These are phyloP conservation scores for Myxozyma geophila DNA, from an alignment of 805 yeast genomes.

Conservation along the genomic window DNA sequence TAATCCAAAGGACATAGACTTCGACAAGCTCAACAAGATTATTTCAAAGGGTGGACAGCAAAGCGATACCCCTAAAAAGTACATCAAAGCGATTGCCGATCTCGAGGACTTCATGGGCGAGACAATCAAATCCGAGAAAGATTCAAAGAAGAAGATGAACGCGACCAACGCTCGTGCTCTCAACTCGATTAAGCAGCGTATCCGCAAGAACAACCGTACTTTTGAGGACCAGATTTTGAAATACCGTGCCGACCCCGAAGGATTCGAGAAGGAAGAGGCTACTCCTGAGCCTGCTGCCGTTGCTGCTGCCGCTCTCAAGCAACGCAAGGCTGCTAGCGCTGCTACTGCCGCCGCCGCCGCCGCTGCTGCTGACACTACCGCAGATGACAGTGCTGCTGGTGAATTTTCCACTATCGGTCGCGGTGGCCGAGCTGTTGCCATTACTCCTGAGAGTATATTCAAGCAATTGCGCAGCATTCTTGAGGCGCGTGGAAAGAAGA, in stretches of 20 bases:
- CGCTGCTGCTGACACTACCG: slow-evolving; percentile 45
- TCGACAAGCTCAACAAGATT: slow-evolving; percentile 74
- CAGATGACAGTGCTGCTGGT: slow-evolving; percentile 45
- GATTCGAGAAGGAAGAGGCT: slow-evolving; percentile 58
- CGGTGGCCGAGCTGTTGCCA: slow-evolving; percentile 46
- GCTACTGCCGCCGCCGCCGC: slow-evolving; percentile 43
- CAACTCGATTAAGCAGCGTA: slow-evolving; percentile 86
- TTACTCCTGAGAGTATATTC: slow-evolving; percentile 61
- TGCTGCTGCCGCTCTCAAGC: slow-evolving; percentile 30
- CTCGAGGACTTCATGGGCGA: slow-evolving; percentile 70
- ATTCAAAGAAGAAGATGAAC: slow-evolving; percentile 69
- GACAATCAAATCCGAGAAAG: slow-evolving; percentile 57
- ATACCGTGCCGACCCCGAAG: slow-evolving; percentile 71
- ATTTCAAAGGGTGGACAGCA: slow-evolving; percentile 76
- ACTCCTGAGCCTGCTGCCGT: slow-evolving; percentile 19
- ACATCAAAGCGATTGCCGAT: slow-evolving; percentile 68
- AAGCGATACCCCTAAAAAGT: slow-evolving; percentile 70
- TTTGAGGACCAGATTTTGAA: slow-evolving; percentile 61
- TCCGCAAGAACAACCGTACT: slow-evolving; percentile 77
- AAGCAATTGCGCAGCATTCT: slow-evolving; percentile 71
- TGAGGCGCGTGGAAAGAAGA: slow-evolving; percentile 95
- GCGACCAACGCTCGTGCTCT: slow-evolving; percentile 84
- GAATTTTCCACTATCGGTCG: slow-evolving; percentile 49
- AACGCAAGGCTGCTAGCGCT: slow-evolving; percentile 40
- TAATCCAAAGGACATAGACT: slow-evolving; percentile 51